These are phyloP conservation scores for Colletotrichum lindemuthianum DNA, from an alignment of 2,329 filamentous ascomycete genomes.

Conservation along the genomic window DNA sequence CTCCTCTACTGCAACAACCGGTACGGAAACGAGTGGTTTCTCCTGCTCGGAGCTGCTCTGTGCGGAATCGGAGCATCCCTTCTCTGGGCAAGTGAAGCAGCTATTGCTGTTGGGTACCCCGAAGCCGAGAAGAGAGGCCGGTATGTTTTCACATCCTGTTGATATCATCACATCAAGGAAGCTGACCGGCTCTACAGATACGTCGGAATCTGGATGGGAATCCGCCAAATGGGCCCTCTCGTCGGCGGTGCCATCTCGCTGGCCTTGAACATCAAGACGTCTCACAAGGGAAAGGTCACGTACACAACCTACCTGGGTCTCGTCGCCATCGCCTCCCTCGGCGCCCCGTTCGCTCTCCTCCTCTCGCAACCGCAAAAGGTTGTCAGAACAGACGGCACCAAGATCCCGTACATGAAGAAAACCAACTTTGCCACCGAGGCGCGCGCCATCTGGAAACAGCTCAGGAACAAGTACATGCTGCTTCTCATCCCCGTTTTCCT, in stretches of 20 bases:
- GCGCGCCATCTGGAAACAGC: conserved; percentile 28
- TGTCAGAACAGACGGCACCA: conserved; percentile 53
- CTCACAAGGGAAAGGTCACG: conserved; percentile 49
- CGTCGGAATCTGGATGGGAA: conserved; percentile 31
- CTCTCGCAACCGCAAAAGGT: conserved; percentile 57
- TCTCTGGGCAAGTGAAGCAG: conserved; percentile 49
- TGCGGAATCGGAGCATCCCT: conserved; percentile 51
- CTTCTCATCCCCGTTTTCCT: conserved; percentile 28
- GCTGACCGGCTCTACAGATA: conserved; percentile 2
- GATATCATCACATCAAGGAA: background rate
- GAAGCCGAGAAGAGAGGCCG: conserved; percentile 69
- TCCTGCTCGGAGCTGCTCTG: conserved; percentile 52
- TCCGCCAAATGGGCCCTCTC: conserved; percentile 39
- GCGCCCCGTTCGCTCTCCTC: conserved; percentile 52
- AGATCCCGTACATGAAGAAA: conserved; percentile 40
- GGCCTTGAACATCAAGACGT: conserved; percentile 53
- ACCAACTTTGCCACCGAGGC: conserved; percentile 23
- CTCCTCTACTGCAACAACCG: conserved; percentile 56
- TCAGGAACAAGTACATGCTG: conserved; percentile 30
- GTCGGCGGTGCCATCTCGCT: conserved; percentile 62
- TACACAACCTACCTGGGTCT: conserved; percentile 56
- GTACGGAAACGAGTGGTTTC: conserved; percentile 54
- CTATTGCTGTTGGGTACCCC: conserved; percentile 66
- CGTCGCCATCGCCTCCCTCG: conserved; percentile 58
- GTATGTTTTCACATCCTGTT: background rate